Percentiles rank a stretch among this genome's conserved stretches.
These are phyloP conservation scores for Flaveria sonorensis DNA, from an alignment of 129 eudicot genomes.

Conservation along the genomic window DNA sequence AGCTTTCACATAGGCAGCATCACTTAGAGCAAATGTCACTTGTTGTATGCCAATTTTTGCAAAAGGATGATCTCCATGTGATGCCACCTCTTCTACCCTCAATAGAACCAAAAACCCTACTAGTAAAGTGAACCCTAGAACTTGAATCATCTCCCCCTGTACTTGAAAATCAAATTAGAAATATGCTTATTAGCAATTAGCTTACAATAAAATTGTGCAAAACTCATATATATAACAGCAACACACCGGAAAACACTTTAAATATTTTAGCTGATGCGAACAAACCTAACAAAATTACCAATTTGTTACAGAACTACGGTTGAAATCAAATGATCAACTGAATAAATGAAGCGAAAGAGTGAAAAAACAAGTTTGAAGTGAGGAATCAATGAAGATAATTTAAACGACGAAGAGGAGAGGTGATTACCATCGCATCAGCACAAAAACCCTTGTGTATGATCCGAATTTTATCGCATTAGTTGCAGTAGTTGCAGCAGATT, in stretches of 20 bases:
- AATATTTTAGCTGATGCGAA: not conserved
- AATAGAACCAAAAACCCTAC: slow-evolving; percentile 45
- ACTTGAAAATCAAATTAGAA: slow-evolving; percentile 18
- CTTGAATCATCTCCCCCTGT: slow-evolving; percentile 39
- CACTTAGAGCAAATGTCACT: slow-evolving; percentile 53
- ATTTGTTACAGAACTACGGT: too few species aligned
- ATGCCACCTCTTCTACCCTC: slow-evolving; percentile 44
- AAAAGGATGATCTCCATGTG: slow-evolving; percentile 74
- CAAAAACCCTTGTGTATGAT: slow-evolving; percentile 15
- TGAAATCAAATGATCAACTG: slow-evolving; percentile 1
- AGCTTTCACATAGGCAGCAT: slow-evolving; percentile 61
- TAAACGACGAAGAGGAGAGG: not conserved
- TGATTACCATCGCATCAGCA: slow-evolving; percentile 16
- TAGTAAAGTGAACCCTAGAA: slow-evolving; percentile 41
- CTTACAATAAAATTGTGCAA: not conserved
- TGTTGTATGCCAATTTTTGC: slow-evolving; percentile 68
- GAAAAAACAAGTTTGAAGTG: not conserved
- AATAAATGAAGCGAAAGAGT: not conserved
- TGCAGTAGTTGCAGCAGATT: slow-evolving; percentile 19
- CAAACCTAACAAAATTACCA: not conserved
- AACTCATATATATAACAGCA: not conserved
- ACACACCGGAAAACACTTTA: not conserved
- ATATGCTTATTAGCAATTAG: slow-evolving; percentile 4
- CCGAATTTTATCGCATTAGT: slow-evolving; percentile 1
- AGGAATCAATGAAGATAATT: not conserved